Base-by-base conservation (phyloP, 1,284 basidiomycete genomes). In the Fomitiporia mediterranea region DNA sequence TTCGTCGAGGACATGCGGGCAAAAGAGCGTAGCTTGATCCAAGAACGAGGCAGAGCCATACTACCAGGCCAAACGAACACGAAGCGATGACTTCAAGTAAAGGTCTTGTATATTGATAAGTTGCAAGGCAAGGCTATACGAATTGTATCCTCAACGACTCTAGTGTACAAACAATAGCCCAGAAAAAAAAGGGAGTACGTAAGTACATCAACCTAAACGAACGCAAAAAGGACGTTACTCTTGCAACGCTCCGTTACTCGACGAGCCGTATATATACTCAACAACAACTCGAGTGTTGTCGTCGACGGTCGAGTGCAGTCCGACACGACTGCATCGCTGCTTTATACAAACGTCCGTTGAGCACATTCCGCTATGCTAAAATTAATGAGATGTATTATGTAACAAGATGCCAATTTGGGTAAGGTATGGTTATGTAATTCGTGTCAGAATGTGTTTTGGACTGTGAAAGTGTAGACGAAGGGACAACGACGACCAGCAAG, bases 201-300 rank as follows among this genome's bases (percentile, higher is more conserved):
- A 42, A 35, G 25, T 21, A 23, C 21, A 42, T 21, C 23, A 25
- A 53, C 39, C n/a, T n/a, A 38, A 19, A 21, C 17, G 47, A 17
- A 38, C 21, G 7, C 23, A 34, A 52, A 51, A 43, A 30, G 32
- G 51, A 30, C 27, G 34, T 52, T 38, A 21, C 37, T 59, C 53
- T 59, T 17, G 72, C 74, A 73, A 69, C 71, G 73, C 73, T 75
- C 74, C 74, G 74, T 75, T 75, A 75, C 74, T 73, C 72, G 67
- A 61, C 59, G 64, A 46, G 68, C 65, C 66, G 70, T 68, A 64
- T 51, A 54, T 43, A 28, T n/a, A n/a, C n/a, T n/a, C n/a, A n/a
- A n/a, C n/a, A n/a, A n/a, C n/a, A n/a, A n/a, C n/a, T n/a, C n/a
- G n/a, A n/a, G n/a, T n/a, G n/a, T n/a, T n/a, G n/a, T 59, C 47